A percentile compares a stretch with the other conserved stretches of the same genome.
Conservation (phyloP, 2,329 filamentous ascomycete genomes). For the Sporothrix luriei region DNA sequence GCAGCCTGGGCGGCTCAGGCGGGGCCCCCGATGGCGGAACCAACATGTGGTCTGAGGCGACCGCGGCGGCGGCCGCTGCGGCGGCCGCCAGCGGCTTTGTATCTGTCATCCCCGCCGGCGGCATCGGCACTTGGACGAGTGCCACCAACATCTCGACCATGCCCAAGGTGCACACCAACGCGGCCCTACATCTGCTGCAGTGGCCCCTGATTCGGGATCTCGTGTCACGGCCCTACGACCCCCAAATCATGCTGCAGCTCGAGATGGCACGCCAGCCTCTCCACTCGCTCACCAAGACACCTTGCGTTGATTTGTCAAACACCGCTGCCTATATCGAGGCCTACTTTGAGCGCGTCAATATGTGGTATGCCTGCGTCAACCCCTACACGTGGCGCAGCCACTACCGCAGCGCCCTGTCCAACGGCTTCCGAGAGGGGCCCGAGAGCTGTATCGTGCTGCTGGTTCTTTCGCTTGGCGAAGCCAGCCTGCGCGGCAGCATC, state of each 20-base stretch:
- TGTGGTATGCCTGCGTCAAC: slow-evolving; percentile 85
- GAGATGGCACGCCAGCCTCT: slow-evolving; percentile 80
- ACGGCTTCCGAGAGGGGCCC: slow-evolving; percentile 74
- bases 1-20: background rate
- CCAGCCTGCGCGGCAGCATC: slow-evolving; percentile 74
- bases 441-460: slow-evolving; percentile 82
- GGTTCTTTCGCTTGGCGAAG: slow-evolving; percentile 75
- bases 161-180: slow-evolving; percentile 82
- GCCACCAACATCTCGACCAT: slow-evolving; percentile 75
- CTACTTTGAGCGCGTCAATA: slow-evolving; percentile 78
- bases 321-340: slow-evolving; percentile 74
- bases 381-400: slow-evolving; percentile 77
- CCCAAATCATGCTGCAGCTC: slow-evolving; percentile 77
- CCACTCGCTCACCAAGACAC: slow-evolving; percentile 64
- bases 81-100: slow-evolving; percentile 53
- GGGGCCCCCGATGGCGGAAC: slow-evolving; percentile 5
- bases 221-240: slow-evolving; percentile 75
- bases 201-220: slow-evolving; percentile 80
- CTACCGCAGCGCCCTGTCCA: slow-evolving; percentile 73
- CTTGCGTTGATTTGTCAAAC: slow-evolving; percentile 71
- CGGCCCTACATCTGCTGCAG: slow-evolving; percentile 74
- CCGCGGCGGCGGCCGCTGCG: slow-evolving; percentile 12
- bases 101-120: slow-evolving; percentile 62
- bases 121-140: slow-evolving; percentile 71
- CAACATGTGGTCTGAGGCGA: slow-evolving; percentile 53